Base-by-base conservation (phyloP, 2,329 filamentous ascomycete species). In the Coniochaeta sp. region DNA sequence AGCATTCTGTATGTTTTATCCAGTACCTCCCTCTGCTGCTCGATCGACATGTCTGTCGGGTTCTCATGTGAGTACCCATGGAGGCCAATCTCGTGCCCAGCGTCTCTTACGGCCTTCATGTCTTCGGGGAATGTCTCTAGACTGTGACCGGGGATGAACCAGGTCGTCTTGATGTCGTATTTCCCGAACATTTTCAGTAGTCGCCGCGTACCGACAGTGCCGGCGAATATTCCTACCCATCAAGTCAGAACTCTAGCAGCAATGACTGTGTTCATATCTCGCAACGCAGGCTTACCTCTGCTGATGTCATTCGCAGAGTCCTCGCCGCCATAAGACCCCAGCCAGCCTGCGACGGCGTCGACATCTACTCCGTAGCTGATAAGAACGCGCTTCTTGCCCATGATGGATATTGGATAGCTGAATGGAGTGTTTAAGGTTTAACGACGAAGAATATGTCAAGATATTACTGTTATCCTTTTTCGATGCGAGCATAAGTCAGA, bases 21-120 rank as follows among this genome's bases (percentile, higher is more conserved):
- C 6, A 93, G 79, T 17, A 93, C 86, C 61, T 89, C 88, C 16
- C 81, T 81, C 71, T 93, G 89, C 73, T 93, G 89, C 68, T 91
- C 88, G 1, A 89, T 70, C 0, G 81, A 88, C 7, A 89, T 77
- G 1, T 86, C 86, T 62, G 83, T 68, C 0, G 71, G 73, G 57
- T 75, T 70, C 14, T 72, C 64, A 24, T 70, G 66, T 62, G 74
- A 74, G 58, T 76, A 73, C 12, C 65, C 59, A 26, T 75, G 68
- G n/a, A 84, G 77, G 14, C 81, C 77, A 16, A 80, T 79, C 65
- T 80, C 76, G 62, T 80, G 78, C 0, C 77, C 77, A 1, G 73
- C 79, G 68, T 77, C 79, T 3, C 78, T 66, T 7, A 80, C 74
- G 31, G 73, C 71, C 1, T 75, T 73, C 62, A 74, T 75, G 34